These are phyloP conservation scores for Apiospora pterosperma DNA, from an alignment of 2,329 filamentous ascomycete genomes.

Conservation along the genomic window DNA sequence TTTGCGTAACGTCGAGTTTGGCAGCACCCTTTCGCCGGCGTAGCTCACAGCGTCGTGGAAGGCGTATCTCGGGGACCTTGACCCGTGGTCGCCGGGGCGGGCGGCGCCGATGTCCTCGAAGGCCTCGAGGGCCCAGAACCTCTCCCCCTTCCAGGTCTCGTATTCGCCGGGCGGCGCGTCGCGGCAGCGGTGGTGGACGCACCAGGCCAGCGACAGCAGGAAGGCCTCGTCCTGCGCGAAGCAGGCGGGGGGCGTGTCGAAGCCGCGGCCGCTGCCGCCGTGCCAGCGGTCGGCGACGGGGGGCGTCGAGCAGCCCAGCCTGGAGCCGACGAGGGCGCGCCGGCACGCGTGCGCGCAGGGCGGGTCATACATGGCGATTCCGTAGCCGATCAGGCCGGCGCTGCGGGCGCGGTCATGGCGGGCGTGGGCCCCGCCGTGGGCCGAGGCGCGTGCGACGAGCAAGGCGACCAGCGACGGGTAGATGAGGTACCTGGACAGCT, in stretches of 20 bases:
- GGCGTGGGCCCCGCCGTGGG: no score
- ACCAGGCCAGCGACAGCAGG: slow-evolving; percentile 29
- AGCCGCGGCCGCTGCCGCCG: slow-evolving; percentile 19
- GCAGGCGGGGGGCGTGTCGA: slow-evolving; percentile 23
- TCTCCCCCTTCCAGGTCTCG: slow-evolving; percentile 9
- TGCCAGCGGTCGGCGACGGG: slow-evolving; percentile 7
- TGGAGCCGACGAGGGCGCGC: slow-evolving; percentile 21
- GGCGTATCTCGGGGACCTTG: slow-evolving; percentile 19
- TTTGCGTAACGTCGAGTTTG: no score
- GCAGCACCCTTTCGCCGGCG: no score
- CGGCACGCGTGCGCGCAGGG: slow-evolving; percentile 15
- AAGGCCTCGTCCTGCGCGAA: slow-evolving; percentile 26
- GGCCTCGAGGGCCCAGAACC: slow-evolving; percentile 19
- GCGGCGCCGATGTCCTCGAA: slow-evolving; percentile 16
- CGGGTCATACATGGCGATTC: slow-evolving; percentile 13
- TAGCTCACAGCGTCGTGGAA: no score
- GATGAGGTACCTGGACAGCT: no score
- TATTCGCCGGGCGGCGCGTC: slow-evolving; percentile 8
- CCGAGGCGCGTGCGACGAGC: no score
- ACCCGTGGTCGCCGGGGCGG: slow-evolving; percentile 13
- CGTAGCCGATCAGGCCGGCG: slow-evolving; percentile 13
- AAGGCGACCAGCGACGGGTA: no score
- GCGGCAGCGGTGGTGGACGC: slow-evolving; percentile 29
- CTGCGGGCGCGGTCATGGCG: no score
- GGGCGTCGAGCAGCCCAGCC: slow-evolving; percentile 27